Percentiles rank a stretch among this genome's conserved stretches.
These are phyloP conservation scores for Zygosaccharomyces bailii DNA, from an alignment of 805 yeast genomes.

Conservation along the genomic window DNA sequence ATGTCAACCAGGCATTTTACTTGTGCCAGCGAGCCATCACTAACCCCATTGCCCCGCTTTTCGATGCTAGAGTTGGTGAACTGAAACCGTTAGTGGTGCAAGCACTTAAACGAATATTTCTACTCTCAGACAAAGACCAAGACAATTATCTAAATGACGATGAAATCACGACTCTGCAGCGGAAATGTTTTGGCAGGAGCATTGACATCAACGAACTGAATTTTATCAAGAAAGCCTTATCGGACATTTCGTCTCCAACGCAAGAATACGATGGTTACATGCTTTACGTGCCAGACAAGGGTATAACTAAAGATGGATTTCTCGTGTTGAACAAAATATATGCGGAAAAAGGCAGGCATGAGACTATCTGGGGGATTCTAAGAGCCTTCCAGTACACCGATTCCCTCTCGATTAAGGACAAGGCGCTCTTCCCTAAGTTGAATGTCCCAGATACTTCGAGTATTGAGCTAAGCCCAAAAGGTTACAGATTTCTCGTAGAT, in stretches of 20 bases:
- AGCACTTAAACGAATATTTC: conserved; percentile 79
- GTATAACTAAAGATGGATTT: conserved; percentile 73
- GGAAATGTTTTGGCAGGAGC: conserved; percentile 65
- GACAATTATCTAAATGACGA: conserved; percentile 73
- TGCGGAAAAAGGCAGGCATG: conserved; percentile 91
- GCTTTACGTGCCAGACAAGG: conserved; percentile 41
- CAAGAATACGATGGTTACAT: conserved; percentile 39
- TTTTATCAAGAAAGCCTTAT: conserved; percentile 40
- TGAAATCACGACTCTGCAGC: conserved; percentile 69
- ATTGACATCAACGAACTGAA: conserved; percentile 50
- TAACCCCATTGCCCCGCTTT: conserved; percentile 88
- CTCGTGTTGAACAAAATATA: conserved; percentile 71
- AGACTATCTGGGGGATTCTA: conserved; percentile 93
- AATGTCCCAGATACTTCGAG: conserved; percentile 72
- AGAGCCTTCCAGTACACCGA: conserved; percentile 89
- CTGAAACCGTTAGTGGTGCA: conserved; percentile 71
- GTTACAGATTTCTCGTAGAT: conserved; percentile 89
- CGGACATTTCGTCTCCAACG: conserved; percentile 17
- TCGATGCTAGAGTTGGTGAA: conserved; percentile 83
- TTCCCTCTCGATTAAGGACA: conserved; percentile 78
- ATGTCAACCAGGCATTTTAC: conserved; percentile 82
- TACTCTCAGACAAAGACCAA: conserved; percentile 84
- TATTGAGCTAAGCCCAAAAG: conserved; percentile 89
- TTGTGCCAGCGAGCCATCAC: conserved; percentile 90
- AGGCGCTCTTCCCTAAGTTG: conserved; percentile 70